phyloP scores from a whole-genome alignment of 2,329 filamentous ascomycete species.

The Pezicula radicicola region DNA sequence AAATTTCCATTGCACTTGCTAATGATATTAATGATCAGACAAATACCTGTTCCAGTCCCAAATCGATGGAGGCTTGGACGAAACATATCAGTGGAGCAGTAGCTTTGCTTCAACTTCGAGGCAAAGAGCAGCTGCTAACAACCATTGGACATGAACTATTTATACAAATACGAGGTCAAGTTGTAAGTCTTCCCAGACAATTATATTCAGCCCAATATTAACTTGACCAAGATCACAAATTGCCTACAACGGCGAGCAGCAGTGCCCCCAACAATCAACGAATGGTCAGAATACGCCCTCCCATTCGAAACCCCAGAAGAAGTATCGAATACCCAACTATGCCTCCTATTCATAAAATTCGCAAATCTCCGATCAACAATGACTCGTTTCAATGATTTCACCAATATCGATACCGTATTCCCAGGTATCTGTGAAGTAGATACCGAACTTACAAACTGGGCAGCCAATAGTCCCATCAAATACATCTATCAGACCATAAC shows the following conservation, averaged over 20 bases:
- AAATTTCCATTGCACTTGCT: slow-evolving; percentile 34
- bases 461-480: slow-evolving; percentile 6
- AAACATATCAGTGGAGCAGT: slow-evolving; percentile 51
- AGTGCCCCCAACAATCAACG: slow-evolving; percentile 45
- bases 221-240: slow-evolving; percentile 35
- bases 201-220: too few species aligned
- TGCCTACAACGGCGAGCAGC: slow-evolving; percentile 47
- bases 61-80: slow-evolving; percentile 49
- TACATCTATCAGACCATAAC: slow-evolving; percentile 16
- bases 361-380: slow-evolving; percentile 20
- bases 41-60: slow-evolving; percentile 21
- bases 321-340: slow-evolving; percentile 33
- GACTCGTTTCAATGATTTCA: slow-evolving; percentile 19
- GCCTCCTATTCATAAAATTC: slow-evolving; percentile 32
- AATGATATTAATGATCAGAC: slow-evolving; percentile 10
- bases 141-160: slow-evolving; percentile 49
- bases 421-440: slow-evolving; percentile 12
- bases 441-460: slow-evolving; percentile 15
- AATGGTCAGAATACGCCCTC: slow-evolving; percentile 34
- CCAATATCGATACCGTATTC: slow-evolving; percentile 14
- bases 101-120: slow-evolving; percentile 45
- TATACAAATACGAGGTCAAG: slow-evolving; percentile 42
- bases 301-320: slow-evolving; percentile 15
- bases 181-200: slow-evolving; percentile 10
- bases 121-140: slow-evolving; percentile 42